Evolutionary conservation across 768 basidiomycete species (phyloP).

Genomic region (Mycena alexandri): DNA sequence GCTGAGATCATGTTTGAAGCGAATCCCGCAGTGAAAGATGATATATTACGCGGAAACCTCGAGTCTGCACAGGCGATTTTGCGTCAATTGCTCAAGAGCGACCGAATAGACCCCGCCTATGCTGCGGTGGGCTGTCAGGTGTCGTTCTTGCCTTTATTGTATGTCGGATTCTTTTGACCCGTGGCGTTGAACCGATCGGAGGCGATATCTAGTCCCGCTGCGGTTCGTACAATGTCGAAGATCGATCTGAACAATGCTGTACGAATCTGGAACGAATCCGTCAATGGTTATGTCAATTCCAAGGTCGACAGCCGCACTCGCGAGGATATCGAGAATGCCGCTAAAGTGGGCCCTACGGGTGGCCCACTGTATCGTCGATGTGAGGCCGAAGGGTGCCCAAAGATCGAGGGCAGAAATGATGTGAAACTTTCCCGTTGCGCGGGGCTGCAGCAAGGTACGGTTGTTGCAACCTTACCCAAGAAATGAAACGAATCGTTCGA

Average conservation of each 20-base stretch:
- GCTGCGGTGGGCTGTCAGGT: too few species aligned
- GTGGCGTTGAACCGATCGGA: neutral
- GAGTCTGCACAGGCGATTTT: too few species aligned
- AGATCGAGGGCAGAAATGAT: neutral
- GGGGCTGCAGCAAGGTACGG: constrained; percentile 5
- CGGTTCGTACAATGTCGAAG: too few species aligned
- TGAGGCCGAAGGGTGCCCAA: constrained; percentile 10
- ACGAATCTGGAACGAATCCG: constrained; percentile 14
- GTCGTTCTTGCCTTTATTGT: too few species aligned
- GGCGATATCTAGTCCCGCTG: too few species aligned
- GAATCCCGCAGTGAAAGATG: too few species aligned
- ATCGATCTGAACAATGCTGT: too few species aligned
- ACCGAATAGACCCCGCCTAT: neutral
- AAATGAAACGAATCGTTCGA: neutral
- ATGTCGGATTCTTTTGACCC: too few species aligned
- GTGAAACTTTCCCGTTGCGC: constrained; percentile 3
- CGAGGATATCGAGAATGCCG: constrained; percentile 7
- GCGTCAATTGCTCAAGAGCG: too few species aligned
- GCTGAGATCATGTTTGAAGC: too few species aligned
- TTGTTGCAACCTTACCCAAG: neutral
- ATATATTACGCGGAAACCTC: neutral
- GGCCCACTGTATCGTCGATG: constrained; percentile 12
- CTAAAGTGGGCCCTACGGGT: constrained; percentile 10
- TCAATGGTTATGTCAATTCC: constrained; percentile 3
- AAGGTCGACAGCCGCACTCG: constrained; percentile 1